These are phyloP conservation scores for Aspergillus sp. DNA, from an alignment of 2,329 filamentous ascomycete species.

Conservation along the genomic window DNA sequence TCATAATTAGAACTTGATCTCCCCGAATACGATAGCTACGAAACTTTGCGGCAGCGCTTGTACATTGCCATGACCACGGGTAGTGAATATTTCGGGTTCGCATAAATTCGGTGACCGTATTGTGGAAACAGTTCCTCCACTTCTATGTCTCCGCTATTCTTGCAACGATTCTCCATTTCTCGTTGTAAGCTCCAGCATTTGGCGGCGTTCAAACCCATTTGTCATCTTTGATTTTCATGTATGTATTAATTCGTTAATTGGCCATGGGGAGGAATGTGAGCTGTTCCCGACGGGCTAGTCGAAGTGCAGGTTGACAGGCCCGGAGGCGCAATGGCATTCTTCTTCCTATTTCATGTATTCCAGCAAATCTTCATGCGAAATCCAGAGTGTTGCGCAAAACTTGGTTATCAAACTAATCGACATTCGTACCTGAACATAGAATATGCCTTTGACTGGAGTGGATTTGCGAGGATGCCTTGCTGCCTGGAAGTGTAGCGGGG, in stretches of 20 bases:
- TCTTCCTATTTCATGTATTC: constrained; percentile 28
- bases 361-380: constrained; percentile 16
- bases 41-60: constrained; percentile 81
- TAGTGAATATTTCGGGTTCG: constrained; percentile 96
- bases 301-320: constrained; percentile 49
- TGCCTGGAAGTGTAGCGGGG: constrained; percentile 12
- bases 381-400: constrained; percentile 7
- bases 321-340: constrained; percentile 13
- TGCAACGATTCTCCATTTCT: constrained; percentile 10
- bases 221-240: constrained; percentile 29
- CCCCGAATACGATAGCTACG: constrained; percentile 97
- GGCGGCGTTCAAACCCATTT: constrained; percentile 36
- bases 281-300: constrained; percentile 24
- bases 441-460: not conserved
- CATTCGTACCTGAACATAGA: not conserved
- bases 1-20: constrained; percentile 80
- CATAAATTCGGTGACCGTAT: constrained; percentile 57
- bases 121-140: constrained; percentile 16
- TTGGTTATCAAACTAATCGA: not conserved
- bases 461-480: not conserved
- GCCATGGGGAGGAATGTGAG: constrained; percentile 11
- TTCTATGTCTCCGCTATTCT: constrained; percentile 11
- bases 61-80: constrained; percentile 97
- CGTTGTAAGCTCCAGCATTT: constrained; percentile 38
- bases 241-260: constrained; percentile 28